Base-by-base conservation (phyloP, 371 early-diverging fungal species). In the Actinomortierella wolfii region DNA sequence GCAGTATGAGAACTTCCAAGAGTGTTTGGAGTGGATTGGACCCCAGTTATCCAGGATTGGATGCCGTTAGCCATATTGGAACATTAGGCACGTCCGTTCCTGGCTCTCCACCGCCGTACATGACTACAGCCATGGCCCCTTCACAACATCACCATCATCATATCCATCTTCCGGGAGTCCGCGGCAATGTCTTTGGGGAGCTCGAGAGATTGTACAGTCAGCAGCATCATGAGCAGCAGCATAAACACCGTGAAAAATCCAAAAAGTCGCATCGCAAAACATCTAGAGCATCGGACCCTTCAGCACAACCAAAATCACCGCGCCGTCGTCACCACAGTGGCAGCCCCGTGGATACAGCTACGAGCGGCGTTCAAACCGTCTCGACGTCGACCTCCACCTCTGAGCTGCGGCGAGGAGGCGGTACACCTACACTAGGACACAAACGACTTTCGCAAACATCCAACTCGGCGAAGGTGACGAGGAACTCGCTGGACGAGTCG, bases 371-470 rank as follows among this genome's bases (percentile, higher is more conserved):
- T 34, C 34, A 34, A 2, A 71, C 71, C 0, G 71, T 71, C 15
- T 71, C 71, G 26, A 71, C 71, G 11, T 64, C 65, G n/a, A 71
- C 71, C 1, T 71, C 71, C 6, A 71, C 71, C 17, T 71, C 71
- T 4, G 71, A 71, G 40, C 41, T 46, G 7, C 61, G 71, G 3
- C 65, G 61, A 21, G 40, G 55, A 20, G 49, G 62, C 11, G 34
- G 34, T 34, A 34, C 34, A 11, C 34, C 34, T 4, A 34, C 34
- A 11, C 34, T 34, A 11, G 34, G 34, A 34, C 34, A 34, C 34
- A 34, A 34, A 34, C 34, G 34, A 4, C 34, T 34, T 34, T 34
- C 34, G 34, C 34, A 34, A 11, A 34, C 34, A 34, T 34, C 34
- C 34, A 34, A 34, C 11, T 34, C 34, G 34, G 34, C 7, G 7